Conservation (phyloP, 2,329 filamentous ascomycete species). For the Aspergillus luchuensis region DNA sequence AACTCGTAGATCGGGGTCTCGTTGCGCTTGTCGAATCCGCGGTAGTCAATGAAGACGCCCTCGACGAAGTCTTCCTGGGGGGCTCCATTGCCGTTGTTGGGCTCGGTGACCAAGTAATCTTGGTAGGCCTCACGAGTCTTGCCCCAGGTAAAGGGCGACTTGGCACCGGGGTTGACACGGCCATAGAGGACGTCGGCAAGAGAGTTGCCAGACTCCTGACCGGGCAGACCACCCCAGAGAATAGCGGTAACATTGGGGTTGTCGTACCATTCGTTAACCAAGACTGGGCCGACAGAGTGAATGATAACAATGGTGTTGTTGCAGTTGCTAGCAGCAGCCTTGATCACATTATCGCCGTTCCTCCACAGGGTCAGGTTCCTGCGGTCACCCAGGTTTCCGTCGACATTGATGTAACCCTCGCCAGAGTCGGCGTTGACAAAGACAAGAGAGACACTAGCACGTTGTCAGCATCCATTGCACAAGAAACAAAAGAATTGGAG, state of each 20-base stretch:
- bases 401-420: constrained; percentile 82
- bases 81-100: constrained; percentile 58
- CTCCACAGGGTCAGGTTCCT: constrained; percentile 92
- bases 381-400: constrained; percentile 82
- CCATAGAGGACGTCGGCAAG: constrained; percentile 75
- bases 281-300: constrained; percentile 78
- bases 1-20: constrained; percentile 64
- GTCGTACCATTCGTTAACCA: constrained; percentile 64
- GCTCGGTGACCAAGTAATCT: constrained; percentile 57
- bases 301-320: constrained; percentile 92
- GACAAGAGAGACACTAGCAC: constrained; percentile 62
- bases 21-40: constrained; percentile 56
- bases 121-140: constrained; percentile 57
- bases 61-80: constrained; percentile 64
- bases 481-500: no score
- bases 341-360: constrained; percentile 76
- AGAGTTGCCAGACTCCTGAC: constrained; percentile 74
- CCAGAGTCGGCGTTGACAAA: constrained; percentile 88
- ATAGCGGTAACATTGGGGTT: constrained; percentile 73
- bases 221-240: constrained; percentile 73
- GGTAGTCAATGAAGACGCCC: constrained; percentile 62
- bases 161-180: constrained; percentile 62
- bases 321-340: constrained; percentile 74
- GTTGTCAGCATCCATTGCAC: not conserved
- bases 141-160: constrained; percentile 64